Conservation (phyloP, 1,284 basidiomycete species). For the Apiotrichum laibachii region DNA sequence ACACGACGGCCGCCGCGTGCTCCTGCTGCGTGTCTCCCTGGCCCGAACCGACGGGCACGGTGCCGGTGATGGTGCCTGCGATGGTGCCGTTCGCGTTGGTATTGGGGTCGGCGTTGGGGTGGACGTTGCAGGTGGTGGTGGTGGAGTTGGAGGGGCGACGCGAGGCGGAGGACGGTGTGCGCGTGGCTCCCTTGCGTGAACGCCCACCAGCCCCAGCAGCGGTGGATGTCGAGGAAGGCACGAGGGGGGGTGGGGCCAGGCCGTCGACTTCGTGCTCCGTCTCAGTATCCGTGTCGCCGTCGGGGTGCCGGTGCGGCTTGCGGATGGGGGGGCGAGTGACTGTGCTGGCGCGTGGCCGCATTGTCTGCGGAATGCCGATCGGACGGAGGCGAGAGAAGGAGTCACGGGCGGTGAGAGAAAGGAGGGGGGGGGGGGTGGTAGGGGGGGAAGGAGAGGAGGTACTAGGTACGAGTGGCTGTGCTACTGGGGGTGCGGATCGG, state of each 20-base stretch:
- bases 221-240: too few species aligned
- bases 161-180: too few species aligned
- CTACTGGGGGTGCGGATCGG: neutral
- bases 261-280: neutral
- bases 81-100: too few species aligned
- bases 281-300: neutral
- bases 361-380: neutral
- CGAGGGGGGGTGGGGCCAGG: neutral
- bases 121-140: too few species aligned
- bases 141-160: too few species aligned
- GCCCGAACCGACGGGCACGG: too few species aligned
- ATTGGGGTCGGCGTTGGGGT: too few species aligned
- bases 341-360: constrained; percentile 1
- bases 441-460: neutral
- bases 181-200: too few species aligned
- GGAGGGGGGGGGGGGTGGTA: neutral
- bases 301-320: neutral
- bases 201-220: too few species aligned
- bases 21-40: neutral
- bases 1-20: too few species aligned
- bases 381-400: neutral
- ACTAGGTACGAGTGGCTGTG: neutral
- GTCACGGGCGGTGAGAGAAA: neutral
- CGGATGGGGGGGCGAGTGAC: neutral
- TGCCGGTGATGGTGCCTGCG: too few species aligned